Base-by-base conservation (phyloP, 1,284 basidiomycete species). In the Neolentinus lepideus region DNA sequence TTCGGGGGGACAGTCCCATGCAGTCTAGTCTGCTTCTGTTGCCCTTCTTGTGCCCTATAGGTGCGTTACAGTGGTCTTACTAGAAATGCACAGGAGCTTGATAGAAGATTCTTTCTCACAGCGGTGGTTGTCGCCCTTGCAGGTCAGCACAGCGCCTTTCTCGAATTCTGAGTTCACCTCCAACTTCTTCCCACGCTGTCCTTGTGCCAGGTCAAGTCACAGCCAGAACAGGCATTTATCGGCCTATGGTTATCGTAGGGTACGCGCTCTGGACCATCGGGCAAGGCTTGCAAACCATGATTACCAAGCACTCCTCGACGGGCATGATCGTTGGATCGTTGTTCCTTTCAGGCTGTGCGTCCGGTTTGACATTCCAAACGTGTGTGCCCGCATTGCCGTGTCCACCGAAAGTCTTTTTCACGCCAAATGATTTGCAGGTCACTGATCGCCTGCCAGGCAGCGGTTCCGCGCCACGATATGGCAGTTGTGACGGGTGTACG, bases 1-100 rank as follows among this genome's bases (percentile, higher is more conserved):
- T 76, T 11, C 66, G 70, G 19, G 75, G 75, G 12, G 71, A 63
- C 48, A 69, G 70, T 11, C 70, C 78, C 0, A 73, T 79, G 52
- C 70, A 67, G 6, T 75, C 74, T 0, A 77, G 76, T 35, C 68
- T 77, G 19, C 52, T 57, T 19, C 10, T 67, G 2, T 60, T 66
- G 19, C 75, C 77, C 55, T 62, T 73, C 46, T 55, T 75, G 11
- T 67, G 73, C 35, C 66, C 64, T 47, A 73, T 73, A 2, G 75
- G 76, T 59, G 36, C 21, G 59, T 58, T 27, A 4, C 36, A 2
- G 11, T 29, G 19, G 14, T 31, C 14, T n/a, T 16, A 33, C 6
- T 21, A 14, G 4, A 45, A 4, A n/a, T 3, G 16, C 19, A 9
- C n/a, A n/a, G 24, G 2, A 36, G 3, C 16, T 8, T 48, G 43